A percentile compares a stretch with the other conserved stretches of the same genome.
Conservation (phyloP, 106 monocot species). For the Xerophyta viscosa region DNA sequence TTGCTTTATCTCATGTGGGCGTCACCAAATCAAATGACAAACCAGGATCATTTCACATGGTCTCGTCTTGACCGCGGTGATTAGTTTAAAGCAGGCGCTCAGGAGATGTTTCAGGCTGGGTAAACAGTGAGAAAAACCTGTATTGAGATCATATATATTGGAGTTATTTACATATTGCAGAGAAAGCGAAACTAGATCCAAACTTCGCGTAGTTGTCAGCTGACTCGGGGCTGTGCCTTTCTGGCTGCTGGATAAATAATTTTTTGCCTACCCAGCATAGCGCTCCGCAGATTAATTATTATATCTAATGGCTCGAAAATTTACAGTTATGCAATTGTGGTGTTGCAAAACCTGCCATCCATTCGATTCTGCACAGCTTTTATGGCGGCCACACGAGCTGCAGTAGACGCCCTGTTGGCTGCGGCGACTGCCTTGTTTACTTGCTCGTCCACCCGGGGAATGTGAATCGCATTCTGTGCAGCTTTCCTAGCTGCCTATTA, state of each 20-base stretch:
- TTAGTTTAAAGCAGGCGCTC: too few species aligned
- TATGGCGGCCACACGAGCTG: slow-evolving; percentile 17
- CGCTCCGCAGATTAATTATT: background rate
- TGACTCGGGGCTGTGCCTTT: too few species aligned
- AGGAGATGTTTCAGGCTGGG: too few species aligned
- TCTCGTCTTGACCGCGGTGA: too few species aligned
- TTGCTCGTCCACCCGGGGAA: slow-evolving; percentile 14
- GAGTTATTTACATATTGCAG: slow-evolving; percentile 2
- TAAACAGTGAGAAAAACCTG: background rate
- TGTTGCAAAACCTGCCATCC: slow-evolving; percentile 5
- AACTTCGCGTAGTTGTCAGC: background rate
- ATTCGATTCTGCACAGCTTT: slow-evolving; percentile 17
- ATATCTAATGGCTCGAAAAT: background rate
- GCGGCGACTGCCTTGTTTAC: slow-evolving; percentile 17
- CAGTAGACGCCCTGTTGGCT: slow-evolving; percentile 14
- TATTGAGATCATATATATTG: background rate
- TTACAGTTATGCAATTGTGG: background rate
- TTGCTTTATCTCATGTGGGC: too few species aligned
- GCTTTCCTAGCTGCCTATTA: slow-evolving; percentile 10
- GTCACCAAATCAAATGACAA: too few species aligned
- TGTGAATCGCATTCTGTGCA: slow-evolving; percentile 9
- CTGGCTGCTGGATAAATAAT: background rate
- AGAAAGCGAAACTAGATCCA: background rate
- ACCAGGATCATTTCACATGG: too few species aligned
- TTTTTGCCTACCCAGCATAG: background rate